phyloP scores from a whole-genome alignment of 345 rosid genomes.

The Lagerstroemia speciosa region DNA sequence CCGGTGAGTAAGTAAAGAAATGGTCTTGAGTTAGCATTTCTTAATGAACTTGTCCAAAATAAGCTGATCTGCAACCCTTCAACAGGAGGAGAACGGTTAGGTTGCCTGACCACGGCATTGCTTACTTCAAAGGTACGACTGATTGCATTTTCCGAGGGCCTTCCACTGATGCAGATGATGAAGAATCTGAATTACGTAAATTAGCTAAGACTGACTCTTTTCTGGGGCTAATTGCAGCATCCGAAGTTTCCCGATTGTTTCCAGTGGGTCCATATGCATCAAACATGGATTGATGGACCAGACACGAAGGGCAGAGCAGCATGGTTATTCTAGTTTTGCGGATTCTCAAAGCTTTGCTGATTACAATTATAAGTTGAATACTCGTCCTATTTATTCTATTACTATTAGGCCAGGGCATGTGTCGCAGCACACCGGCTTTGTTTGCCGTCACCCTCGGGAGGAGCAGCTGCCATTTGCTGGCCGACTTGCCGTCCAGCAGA shows the following conservation, averaged over 20 bases:
- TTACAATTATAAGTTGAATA: no score
- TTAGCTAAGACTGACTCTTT: not conserved
- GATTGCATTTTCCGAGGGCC: no score
- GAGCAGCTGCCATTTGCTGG: conserved; percentile 39
- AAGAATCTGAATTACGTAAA: not conserved
- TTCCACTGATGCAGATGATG: not conserved
- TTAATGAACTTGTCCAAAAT: not conserved
- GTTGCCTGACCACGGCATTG: conserved; percentile 37
- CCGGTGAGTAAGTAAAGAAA: conserved; percentile 25
- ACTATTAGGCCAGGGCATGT: no score
- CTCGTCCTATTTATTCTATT: no score
- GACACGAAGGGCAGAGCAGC: conserved; percentile 18
- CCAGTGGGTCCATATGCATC: conserved; percentile 46
- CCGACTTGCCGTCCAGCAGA: conserved; percentile 48
- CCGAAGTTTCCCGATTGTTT: conserved; percentile 18
- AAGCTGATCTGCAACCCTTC: not conserved
- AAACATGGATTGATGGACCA: conserved; percentile 48
- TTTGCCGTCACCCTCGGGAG: conserved; percentile 44
- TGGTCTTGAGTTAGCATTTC: not conserved
- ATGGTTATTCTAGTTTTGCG: conserved; percentile 27
- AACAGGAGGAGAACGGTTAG: conserved; percentile 25
- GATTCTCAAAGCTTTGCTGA: no score
- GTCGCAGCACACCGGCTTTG: no score
- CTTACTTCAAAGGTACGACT: conserved; percentile 35
- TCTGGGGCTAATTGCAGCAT: conserved; percentile 16